Base-by-base conservation (phyloP, 352 stramenopile genomes). In the Pythium biforme region DNA sequence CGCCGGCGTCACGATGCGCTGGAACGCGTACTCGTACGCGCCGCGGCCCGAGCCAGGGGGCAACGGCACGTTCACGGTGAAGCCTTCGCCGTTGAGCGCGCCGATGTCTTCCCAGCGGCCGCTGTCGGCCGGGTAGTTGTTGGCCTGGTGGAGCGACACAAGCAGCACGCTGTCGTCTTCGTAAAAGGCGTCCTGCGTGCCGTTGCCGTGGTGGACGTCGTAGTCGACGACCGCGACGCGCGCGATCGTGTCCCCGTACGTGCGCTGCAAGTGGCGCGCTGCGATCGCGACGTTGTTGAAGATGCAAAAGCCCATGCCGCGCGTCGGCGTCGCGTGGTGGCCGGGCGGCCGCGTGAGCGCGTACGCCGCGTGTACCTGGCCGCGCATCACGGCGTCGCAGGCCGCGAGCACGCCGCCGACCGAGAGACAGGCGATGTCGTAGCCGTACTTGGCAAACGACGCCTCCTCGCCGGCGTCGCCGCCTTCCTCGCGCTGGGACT, bases 141-240 rank as follows among this genome's bases (percentile, higher is more conserved):
- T 88, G 12, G 78, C 81, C 57, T 96, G 82, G 54, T 93, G 83
- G 4, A 93, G 59, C 20, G 86, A 95, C 9, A 92, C 70, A 61
- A 92, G 90, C 31, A 97, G 70, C 37, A 90, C 76, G 10, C 68
- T 63, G 34, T 88, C 57, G 52, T 95, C 79, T 15, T 92, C 81
- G 25, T 89, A 83, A 52, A 98, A 94, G 27, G 86, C 84, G 57
- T 97, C 83, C 76, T 99, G 88, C 7, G 94, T 98, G 41, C 96
- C 96, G 73, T 99, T 99, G 19, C 96, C 96, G 72, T 99, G 96
- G 72, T 99, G 95, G 12, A 97, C 91, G 78, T 98, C 94, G 53
- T 92, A 96, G 75, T 99, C 94, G 33, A 99, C 90, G 69, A 99
- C 97, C 12, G 95, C 94, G 61, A 98, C 84, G 37, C 84, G 83